These are phyloP conservation scores for Pichia terricola DNA, from an alignment of 1,139 yeast species.

Conservation along the genomic window DNA sequence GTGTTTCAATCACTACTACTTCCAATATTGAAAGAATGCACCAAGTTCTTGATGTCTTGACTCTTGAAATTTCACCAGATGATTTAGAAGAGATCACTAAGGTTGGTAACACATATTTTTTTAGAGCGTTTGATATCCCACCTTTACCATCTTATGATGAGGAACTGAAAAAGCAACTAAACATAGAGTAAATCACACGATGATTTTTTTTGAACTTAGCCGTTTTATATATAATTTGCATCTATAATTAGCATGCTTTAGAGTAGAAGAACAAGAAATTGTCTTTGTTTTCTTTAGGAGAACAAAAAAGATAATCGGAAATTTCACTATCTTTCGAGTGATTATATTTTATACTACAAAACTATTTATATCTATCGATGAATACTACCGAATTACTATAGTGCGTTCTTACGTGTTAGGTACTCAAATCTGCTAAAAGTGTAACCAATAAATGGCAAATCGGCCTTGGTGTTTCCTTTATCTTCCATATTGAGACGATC, in stretches of 20 bases:
- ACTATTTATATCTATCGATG: too few species aligned
- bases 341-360: too few species aligned
- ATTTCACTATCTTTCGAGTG: too few species aligned
- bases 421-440: constrained; percentile 92
- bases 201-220: too few species aligned
- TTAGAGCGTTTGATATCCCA: constrained; percentile 18
- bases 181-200: not conserved
- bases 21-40: constrained; percentile 48
- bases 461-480: constrained; percentile 51
- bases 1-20: constrained; percentile 66
- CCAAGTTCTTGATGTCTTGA: constrained; percentile 43
- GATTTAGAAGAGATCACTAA: constrained; percentile 37
- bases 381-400: not conserved
- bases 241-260: too few species aligned
- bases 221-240: too few species aligned
- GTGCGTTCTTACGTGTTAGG: constrained; percentile 76
- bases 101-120: constrained; percentile 26
- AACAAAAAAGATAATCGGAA: too few species aligned
- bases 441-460: constrained; percentile 92
- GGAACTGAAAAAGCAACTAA: constrained; percentile 13
- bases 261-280: too few species aligned
- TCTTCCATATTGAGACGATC: constrained; percentile 36
- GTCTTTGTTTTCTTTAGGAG: too few species aligned
- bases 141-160: constrained; percentile 16
- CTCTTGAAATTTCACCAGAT: constrained; percentile 39